These are phyloP conservation scores for Symbiotaphrina buchneri DNA, from an alignment of 495 filamentous ascomycete genomes.

Conservation along the genomic window DNA sequence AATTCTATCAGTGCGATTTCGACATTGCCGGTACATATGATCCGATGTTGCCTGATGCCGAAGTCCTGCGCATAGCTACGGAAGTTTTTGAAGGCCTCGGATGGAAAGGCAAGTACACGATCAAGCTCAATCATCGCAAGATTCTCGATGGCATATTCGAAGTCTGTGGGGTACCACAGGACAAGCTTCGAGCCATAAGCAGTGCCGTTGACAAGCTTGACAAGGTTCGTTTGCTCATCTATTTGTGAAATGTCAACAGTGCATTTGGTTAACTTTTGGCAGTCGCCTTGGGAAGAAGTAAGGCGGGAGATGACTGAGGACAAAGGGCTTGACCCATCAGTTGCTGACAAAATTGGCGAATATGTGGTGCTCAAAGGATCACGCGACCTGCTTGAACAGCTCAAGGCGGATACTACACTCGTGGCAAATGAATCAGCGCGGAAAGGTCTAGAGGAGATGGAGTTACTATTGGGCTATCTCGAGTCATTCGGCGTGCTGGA, in stretches of 20 bases:
- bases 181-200: constrained; percentile 71
- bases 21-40: constrained; percentile 85
- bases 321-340: constrained; percentile 51
- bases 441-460: constrained; percentile 63
- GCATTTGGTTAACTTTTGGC: constrained; percentile 1
- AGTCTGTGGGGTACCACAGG: constrained; percentile 68
- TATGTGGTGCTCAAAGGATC: constrained; percentile 51
- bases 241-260: not conserved
- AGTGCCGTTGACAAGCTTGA: constrained; percentile 92
- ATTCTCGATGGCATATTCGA: constrained; percentile 84
- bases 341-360: constrained; percentile 70
- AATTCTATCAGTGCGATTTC: constrained; percentile 97
- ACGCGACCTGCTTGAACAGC: constrained; percentile 40
- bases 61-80: constrained; percentile 60
- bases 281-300: constrained; percentile 63
- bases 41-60: constrained; percentile 90
- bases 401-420: constrained; percentile 39
- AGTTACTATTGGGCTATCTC: constrained; percentile 58
- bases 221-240: constrained; percentile 26
- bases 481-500: constrained; percentile 49
- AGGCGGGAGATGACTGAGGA: constrained; percentile 82
- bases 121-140: constrained; percentile 92
- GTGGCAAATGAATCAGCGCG: constrained; percentile 46
- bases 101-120: constrained; percentile 48
- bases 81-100: constrained; percentile 76